phyloP scores from a whole-genome alignment of 345 rosid genomes.

The Eucalyptus leucophloia region DNA sequence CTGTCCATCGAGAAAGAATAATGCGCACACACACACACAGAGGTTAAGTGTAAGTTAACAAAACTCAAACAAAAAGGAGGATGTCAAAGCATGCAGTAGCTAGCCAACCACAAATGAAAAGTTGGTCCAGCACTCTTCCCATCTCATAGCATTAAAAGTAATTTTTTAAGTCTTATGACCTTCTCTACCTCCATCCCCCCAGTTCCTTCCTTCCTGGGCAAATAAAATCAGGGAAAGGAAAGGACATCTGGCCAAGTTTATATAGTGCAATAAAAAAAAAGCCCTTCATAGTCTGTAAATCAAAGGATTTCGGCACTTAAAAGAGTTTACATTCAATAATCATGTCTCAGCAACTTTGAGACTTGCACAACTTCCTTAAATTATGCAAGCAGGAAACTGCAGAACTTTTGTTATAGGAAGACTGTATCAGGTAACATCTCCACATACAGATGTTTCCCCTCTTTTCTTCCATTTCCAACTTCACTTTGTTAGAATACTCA shows the following conservation, averaged over 20 bases:
- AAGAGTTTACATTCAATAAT: neutral
- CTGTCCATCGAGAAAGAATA: conserved; percentile 20
- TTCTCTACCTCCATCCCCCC: neutral
- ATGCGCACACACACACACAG: neutral
- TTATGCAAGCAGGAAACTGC: conserved; percentile 77
- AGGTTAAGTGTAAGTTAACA: neutral
- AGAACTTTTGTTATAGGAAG: conserved; percentile 77
- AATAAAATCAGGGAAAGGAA: neutral
- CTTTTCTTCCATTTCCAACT: conserved; percentile 61
- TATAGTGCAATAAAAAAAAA: neutral
- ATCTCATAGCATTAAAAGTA: neutral
- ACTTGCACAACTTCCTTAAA: conserved; percentile 52
- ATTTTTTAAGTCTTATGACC: neutral
- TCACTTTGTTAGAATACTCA: neutral
- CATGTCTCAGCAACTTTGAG: conserved; percentile 56
- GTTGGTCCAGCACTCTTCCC: neutral
- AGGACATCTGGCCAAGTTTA: neutral
- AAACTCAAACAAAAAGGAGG: neutral
- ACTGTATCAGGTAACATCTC: conserved; percentile 86
- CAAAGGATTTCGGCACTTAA: neutral
- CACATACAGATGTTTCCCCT: conserved; percentile 75
- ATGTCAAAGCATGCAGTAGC: neutral
- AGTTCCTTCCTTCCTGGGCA: neutral
- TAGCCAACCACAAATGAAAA: neutral
- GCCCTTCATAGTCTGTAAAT: neutral